phyloP scores from a whole-genome alignment of 106 monocot genomes.

The Allium sativum region DNA sequence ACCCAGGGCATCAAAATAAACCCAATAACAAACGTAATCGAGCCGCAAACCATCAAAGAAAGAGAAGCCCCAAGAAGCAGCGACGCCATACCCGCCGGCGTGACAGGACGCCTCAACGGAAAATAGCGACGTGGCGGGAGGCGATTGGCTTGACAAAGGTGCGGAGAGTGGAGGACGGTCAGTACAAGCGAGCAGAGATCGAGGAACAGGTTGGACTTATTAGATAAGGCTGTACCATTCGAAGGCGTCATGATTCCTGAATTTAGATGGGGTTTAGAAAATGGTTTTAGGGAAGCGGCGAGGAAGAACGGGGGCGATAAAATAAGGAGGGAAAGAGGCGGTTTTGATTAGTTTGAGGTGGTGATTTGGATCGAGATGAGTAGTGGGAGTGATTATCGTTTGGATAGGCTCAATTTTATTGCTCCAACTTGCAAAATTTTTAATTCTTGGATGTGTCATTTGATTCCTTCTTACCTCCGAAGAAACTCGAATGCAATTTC shows the following conservation, averaged over 20 bases:
- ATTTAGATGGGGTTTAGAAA: background rate
- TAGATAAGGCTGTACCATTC: background rate
- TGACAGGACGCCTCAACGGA: constrained; percentile 3
- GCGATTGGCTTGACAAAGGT: background rate
- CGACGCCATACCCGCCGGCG: constrained; percentile 21
- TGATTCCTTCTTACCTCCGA: too few species aligned
- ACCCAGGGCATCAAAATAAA: constrained; percentile 39
- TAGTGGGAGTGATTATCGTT: too few species aligned
- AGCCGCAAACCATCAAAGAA: constrained; percentile 17
- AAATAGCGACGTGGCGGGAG: constrained; percentile 3
- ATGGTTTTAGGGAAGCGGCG: constrained; percentile 3
- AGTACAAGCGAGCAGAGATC: constrained; percentile 19
- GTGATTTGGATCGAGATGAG: too few species aligned
- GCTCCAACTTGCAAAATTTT: too few species aligned
- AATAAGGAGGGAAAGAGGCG: background rate
- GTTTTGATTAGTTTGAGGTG: too few species aligned
- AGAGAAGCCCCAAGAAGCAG: constrained; percentile 26
- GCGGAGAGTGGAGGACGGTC: constrained; percentile 15
- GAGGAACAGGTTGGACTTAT: constrained; percentile 14
- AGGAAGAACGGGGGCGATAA: background rate
- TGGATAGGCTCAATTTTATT: too few species aligned
- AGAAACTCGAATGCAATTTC: too few species aligned
- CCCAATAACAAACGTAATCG: constrained; percentile 24
- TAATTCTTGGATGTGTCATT: too few species aligned
- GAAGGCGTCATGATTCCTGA: background rate